A percentile compares a stretch with the other conserved stretches of the same genome.
phyloP scores from a whole-genome alignment of 2,329 filamentous ascomycete species.

The Geoglossum cookeanum region DNA sequence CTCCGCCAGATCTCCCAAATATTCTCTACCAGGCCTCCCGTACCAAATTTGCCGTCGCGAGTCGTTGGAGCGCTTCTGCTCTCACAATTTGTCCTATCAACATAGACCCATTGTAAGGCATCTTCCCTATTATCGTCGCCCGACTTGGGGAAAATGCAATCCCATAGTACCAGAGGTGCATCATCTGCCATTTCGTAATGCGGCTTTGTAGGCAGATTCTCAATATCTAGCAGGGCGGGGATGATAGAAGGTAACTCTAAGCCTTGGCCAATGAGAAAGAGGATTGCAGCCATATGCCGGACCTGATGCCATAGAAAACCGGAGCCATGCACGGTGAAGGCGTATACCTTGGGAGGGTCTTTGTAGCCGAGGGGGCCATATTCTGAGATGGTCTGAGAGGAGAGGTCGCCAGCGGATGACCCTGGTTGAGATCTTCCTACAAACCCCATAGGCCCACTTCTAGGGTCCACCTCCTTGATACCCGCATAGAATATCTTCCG shows the following conservation, averaged over 20 bases:
- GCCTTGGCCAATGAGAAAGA: slow-evolving; percentile 86
- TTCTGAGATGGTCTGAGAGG: slow-evolving; percentile 3
- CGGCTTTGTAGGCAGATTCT: slow-evolving; percentile 54
- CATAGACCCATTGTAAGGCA: slow-evolving; percentile 57
- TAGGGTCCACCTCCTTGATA: slow-evolving; percentile 48
- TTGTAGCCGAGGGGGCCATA: slow-evolving; percentile 16
- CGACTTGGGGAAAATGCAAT: slow-evolving; percentile 64
- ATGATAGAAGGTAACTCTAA: slow-evolving; percentile 61
- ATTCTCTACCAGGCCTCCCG: slow-evolving; percentile 47
- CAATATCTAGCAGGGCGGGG: slow-evolving; percentile 52
- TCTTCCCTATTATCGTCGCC: slow-evolving; percentile 27
- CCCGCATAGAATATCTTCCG: slow-evolving; percentile 63
- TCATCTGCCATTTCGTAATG: slow-evolving; percentile 84
- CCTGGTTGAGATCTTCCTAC: slow-evolving; percentile 29
- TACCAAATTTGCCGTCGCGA: slow-evolving; percentile 41
- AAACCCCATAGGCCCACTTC: slow-evolving; percentile 33
- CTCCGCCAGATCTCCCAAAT: slow-evolving; percentile 72
- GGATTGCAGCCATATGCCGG: slow-evolving; percentile 72
- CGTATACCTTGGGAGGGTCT: slow-evolving; percentile 48
- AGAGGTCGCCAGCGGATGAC: slow-evolving; percentile 13
- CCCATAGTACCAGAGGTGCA: slow-evolving; percentile 81
- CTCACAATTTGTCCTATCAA: slow-evolving; percentile 35
- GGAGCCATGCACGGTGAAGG: slow-evolving; percentile 72
- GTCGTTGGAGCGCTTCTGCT: slow-evolving; percentile 19
- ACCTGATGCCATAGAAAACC: slow-evolving; percentile 98